These are phyloP conservation scores for Fusarium pseudoanthophilum DNA, from an alignment of 2,329 filamentous ascomycete genomes.

Conservation along the genomic window DNA sequence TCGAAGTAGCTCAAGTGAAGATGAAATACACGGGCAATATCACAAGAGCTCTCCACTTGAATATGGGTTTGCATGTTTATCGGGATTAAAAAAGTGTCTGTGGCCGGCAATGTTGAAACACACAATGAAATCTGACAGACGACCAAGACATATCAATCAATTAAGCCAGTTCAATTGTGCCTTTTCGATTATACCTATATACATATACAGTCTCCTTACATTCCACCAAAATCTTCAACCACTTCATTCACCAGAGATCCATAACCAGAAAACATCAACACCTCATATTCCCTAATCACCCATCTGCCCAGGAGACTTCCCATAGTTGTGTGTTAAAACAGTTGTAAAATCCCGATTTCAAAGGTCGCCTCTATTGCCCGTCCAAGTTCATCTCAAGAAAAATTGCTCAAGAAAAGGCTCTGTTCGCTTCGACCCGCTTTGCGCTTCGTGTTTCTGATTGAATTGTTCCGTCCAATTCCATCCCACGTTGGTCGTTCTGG, in stretches of 20 bases:
- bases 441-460: background rate
- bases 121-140: background rate
- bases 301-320: background rate
- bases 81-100: background rate
- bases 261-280: slow-evolving; percentile 23
- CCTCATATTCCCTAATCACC: background rate
- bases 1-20: background rate
- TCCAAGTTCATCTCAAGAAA: slow-evolving; percentile 12
- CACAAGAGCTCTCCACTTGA: background rate
- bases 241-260: slow-evolving; percentile 3
- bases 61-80: background rate
- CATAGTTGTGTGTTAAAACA: background rate
- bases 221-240: background rate
- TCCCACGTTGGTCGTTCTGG: background rate
- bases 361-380: slow-evolving; percentile 7
- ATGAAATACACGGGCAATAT: background rate
- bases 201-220: slow-evolving; percentile 14
- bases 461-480: background rate
- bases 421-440: background rate
- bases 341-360: background rate
- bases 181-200: slow-evolving; percentile 13
- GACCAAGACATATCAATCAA: background rate
- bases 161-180: slow-evolving; percentile 4
- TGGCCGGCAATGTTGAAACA: background rate
- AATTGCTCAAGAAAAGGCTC: background rate